Percentiles rank a stretch among this genome's conserved stretches.
Evolutionary conservation across 345 rosid genomes (phyloP).

Genomic region (Microthlaspi erraticum): DNA sequence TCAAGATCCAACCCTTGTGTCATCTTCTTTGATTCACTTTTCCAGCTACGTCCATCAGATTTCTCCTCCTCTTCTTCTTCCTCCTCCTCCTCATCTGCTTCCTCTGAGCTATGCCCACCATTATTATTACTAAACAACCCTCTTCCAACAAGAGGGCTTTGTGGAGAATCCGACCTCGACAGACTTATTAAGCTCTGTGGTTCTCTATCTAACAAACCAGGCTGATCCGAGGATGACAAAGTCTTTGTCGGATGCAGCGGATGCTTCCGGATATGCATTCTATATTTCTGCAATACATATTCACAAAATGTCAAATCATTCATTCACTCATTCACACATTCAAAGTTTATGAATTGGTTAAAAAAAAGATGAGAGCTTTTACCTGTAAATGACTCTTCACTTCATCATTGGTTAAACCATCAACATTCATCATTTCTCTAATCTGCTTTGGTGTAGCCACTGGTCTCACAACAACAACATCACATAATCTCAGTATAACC

Average conservation of each 20-base stretch:
- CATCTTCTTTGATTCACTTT: slow-evolving; percentile 29
- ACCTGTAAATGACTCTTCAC: slow-evolving; percentile 95
- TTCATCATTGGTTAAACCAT: slow-evolving; percentile 91
- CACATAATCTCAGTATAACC: slow-evolving; percentile 35
- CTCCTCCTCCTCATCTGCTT: slow-evolving; percentile 48
- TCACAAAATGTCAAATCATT: slow-evolving; percentile 25
- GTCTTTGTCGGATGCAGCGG: slow-evolving; percentile 48
- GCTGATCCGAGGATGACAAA: slow-evolving; percentile 46
- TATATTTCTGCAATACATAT: slow-evolving; percentile 63
- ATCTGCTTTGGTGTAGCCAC: slow-evolving; percentile 88
- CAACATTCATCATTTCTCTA: slow-evolving; percentile 77
- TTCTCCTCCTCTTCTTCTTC: slow-evolving; percentile 60
- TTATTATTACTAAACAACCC: slow-evolving; percentile 51
- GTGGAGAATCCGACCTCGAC: slow-evolving; percentile 64
- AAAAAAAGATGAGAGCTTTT: slow-evolving; percentile 21
- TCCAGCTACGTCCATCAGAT: slow-evolving; percentile 65
- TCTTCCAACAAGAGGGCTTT: slow-evolving; percentile 56
- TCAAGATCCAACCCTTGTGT: slow-evolving; percentile 41
- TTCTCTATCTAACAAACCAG: slow-evolving; percentile 39
- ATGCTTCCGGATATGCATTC: slow-evolving; percentile 69
- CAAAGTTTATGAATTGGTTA: neutral
- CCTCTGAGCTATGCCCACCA: slow-evolving; percentile 52
- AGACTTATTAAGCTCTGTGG: slow-evolving; percentile 48
- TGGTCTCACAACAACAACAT: slow-evolving; percentile 44
- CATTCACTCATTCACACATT: slow-evolving; percentile 19